These are phyloP conservation scores for Helianthus annuus DNA, from an alignment of 129 eudicot species.

Conservation along the genomic window DNA sequence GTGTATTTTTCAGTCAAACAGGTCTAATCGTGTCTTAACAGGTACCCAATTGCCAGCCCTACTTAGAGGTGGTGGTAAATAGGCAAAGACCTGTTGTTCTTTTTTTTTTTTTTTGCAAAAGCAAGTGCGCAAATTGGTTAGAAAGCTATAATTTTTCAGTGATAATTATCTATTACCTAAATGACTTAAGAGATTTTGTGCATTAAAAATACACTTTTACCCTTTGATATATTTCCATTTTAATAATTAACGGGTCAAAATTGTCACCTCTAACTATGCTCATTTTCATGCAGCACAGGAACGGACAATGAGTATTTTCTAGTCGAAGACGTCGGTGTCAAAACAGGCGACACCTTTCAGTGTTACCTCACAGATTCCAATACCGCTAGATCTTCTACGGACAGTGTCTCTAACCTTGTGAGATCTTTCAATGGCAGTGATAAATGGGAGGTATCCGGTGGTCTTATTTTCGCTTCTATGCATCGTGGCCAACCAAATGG, in stretches of 20 bases:
- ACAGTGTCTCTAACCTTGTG: background rate
- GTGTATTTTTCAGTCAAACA: too few species aligned
- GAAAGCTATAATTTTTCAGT: too few species aligned
- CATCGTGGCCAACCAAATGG: background rate
- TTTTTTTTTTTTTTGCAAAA: too few species aligned
- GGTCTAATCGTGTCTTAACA: too few species aligned
- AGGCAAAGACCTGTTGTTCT: too few species aligned
- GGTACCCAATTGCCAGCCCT: too few species aligned
- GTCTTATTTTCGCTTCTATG: background rate
- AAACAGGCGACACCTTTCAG: conserved; percentile 40
- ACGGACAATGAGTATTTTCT: conserved; percentile 40
- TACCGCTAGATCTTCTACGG: conserved; percentile 31
- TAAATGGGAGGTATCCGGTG: background rate
- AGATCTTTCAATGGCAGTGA: background rate
- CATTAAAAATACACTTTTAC: background rate
- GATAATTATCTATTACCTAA: too few species aligned
- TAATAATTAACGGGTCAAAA: background rate
- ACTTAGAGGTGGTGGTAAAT: too few species aligned
- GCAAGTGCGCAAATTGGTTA: too few species aligned
- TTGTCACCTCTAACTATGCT: background rate
- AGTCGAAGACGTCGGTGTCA: conserved; percentile 54
- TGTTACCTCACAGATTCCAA: conserved; percentile 40
- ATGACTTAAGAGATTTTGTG: background rate
- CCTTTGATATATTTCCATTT: too few species aligned
- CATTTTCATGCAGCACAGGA: conserved; percentile 42